Percentiles rank a stretch among this genome's conserved stretches.
Conservation (phyloP, 2,329 filamentous ascomycete genomes). For the Beauveria australis region DNA sequence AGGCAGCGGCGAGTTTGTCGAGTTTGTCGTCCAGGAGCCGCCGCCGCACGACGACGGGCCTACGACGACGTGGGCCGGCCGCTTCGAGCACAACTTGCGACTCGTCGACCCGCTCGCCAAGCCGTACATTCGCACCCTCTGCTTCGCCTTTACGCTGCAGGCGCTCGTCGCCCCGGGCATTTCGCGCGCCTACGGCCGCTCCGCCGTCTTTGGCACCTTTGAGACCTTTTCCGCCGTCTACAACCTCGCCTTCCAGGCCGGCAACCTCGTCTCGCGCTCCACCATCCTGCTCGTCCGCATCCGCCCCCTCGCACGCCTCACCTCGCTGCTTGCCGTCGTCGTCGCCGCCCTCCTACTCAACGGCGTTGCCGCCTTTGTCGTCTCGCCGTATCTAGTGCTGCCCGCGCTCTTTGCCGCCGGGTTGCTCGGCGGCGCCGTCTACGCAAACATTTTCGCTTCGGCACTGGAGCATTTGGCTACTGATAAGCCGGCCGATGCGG, state of each 20-base stretch:
- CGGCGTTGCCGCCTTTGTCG: conserved; percentile 17
- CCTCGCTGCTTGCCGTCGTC: conserved; percentile 11
- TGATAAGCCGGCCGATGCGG: conserved; percentile 15
- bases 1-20: conserved; percentile 1
- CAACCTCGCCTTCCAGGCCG: conserved; percentile 22
- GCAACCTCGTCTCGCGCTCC: conserved; percentile 20
- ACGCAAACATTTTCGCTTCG: conserved; percentile 18
- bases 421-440: conserved; percentile 21
- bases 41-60: neutral
- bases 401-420: conserved; percentile 21
- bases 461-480: conserved; percentile 16
- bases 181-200: conserved; percentile 19
- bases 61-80: neutral
- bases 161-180: conserved; percentile 22
- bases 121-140: conserved; percentile 22
- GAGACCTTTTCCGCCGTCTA: conserved; percentile 22
- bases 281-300: conserved; percentile 16
- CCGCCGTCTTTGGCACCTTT: conserved; percentile 18
- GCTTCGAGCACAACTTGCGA: conserved; percentile 13
- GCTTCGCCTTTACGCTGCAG: conserved; percentile 17
- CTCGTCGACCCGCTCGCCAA: conserved; percentile 13
- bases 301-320: conserved; percentile 10
- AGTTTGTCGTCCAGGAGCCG: conserved; percentile 6
- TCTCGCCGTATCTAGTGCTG: conserved; percentile 17
- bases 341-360: conserved; percentile 15